phyloP scores from a whole-genome alignment of 179 eudicot genomes.

The Amaranthus tricolor region DNA sequence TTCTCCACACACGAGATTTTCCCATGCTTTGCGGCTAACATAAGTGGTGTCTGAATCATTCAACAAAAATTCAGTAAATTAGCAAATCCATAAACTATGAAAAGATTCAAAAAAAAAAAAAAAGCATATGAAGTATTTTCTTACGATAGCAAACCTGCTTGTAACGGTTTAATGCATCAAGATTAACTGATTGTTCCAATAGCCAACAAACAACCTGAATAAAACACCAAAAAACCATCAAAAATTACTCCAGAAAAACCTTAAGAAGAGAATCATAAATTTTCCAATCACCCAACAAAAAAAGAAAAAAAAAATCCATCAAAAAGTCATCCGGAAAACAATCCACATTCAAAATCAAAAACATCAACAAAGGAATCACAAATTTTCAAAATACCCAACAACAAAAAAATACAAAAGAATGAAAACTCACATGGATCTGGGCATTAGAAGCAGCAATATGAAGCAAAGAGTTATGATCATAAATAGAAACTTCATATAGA shows the following conservation, averaged over 20 bases:
- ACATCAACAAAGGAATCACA: not conserved
- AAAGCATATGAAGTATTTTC: not conserved
- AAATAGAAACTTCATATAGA: conserved; percentile 40
- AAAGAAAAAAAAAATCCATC: conserved; percentile 8
- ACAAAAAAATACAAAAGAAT: not conserved
- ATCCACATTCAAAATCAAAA: not conserved
- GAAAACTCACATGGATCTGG: conserved; percentile 73
- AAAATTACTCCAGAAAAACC: no score
- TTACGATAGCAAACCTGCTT: conserved; percentile 56
- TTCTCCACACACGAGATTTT: conserved; percentile 68
- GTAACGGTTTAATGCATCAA: conserved; percentile 77
- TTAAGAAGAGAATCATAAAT: no score
- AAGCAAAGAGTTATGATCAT: conserved; percentile 72
- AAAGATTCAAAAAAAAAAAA: not conserved
- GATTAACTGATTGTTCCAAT: conserved; percentile 66
- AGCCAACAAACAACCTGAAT: conserved; percentile 67
- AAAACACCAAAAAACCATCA: not conserved
- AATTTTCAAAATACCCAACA: not conserved
- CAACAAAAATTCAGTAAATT: conserved; percentile 3
- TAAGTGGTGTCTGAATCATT: conserved; percentile 77
- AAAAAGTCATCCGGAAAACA: not conserved
- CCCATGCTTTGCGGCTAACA: conserved; percentile 96
- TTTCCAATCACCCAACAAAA: no score
- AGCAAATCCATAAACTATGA: not conserved
- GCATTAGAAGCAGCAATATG: conserved; percentile 85